phyloP scores from a whole-genome alignment of 192 early-diverging fungal genomes.

The Glomus cerebriforme region DNA sequence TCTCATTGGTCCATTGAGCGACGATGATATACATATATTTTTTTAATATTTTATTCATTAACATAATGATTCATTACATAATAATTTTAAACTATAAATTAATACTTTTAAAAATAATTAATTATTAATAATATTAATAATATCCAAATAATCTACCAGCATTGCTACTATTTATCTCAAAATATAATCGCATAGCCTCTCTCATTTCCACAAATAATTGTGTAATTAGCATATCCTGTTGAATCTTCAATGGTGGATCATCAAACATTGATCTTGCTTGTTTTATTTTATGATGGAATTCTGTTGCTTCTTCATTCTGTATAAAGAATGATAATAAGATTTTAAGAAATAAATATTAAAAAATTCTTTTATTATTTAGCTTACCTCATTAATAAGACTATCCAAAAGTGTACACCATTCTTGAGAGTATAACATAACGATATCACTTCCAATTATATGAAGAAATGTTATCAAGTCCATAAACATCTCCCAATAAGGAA shows the following conservation, averaged over 20 bases:
- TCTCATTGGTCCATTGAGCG: too few species aligned
- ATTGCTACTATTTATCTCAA: slow-evolving; percentile 18
- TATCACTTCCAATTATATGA: slow-evolving; percentile 37
- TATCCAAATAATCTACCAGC: slow-evolving; percentile 27
- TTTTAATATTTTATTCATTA: too few species aligned
- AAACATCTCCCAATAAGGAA: slow-evolving; percentile 42
- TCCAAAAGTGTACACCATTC: slow-evolving; percentile 47
- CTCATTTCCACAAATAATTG: slow-evolving; percentile 44
- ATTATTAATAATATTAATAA: slow-evolving; percentile 3
- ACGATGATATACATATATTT: too few species aligned
- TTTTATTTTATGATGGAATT: slow-evolving; percentile 27
- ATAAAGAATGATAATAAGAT: not conserved
- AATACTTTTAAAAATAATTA: too few species aligned
- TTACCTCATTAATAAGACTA: slow-evolving; percentile 38
- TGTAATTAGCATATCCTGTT: slow-evolving; percentile 33
- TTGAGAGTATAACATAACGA: slow-evolving; percentile 38
- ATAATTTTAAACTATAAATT: too few species aligned
- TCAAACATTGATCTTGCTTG: slow-evolving; percentile 43
- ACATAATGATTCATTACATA: too few species aligned
- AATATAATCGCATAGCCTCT: slow-evolving; percentile 42
- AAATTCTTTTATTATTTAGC: not conserved
- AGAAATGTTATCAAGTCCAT: slow-evolving; percentile 44
- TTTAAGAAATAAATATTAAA: not conserved
- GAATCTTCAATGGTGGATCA: slow-evolving; percentile 40
- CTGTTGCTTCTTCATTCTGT: not conserved